Percentiles rank a stretch among this genome's conserved stretches.
Conservation (phyloP, 225 moss, liverwort and hornwort species). For the Bryoerythrophyllum caledonicum region DNA sequence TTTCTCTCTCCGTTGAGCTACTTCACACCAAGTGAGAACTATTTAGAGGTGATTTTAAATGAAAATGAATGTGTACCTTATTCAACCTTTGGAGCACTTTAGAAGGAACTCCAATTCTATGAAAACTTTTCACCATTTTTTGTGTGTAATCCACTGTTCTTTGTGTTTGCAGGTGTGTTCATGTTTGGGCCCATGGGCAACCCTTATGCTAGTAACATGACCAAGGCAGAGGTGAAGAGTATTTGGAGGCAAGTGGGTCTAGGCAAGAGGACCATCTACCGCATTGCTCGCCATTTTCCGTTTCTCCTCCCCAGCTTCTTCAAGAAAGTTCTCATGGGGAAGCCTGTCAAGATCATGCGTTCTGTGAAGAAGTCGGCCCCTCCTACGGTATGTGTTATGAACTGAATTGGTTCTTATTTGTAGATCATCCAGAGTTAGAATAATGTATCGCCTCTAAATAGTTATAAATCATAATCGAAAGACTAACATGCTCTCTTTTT, state of each 20-base stretch:
- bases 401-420: too few relatives aligned
- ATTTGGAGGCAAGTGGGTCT: constrained; percentile 47
- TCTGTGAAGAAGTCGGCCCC: constrained; percentile 21
- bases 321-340: constrained; percentile 30
- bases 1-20: too few relatives aligned
- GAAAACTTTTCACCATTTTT: too few relatives aligned
- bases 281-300: constrained; percentile 59
- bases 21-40: too few relatives aligned
- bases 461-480: too few relatives aligned
- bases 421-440: too few relatives aligned
- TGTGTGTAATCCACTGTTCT: neutral
- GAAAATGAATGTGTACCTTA: too few relatives aligned
- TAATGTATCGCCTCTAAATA: too few relatives aligned
- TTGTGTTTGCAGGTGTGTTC: constrained; percentile 55
- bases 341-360: constrained; percentile 42
- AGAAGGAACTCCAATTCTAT: too few relatives aligned
- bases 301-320: constrained; percentile 59
- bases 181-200: constrained; percentile 79
- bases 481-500: too few relatives aligned
- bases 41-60: too few relatives aligned
- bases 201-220: constrained; percentile 67
- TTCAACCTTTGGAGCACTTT: too few relatives aligned
- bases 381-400: constrained; percentile 33
- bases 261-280: constrained; percentile 45
- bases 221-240: constrained; percentile 50